These are phyloP conservation scores for Apiospora sp. DNA, from an alignment of 2,329 filamentous ascomycete genomes.

Conservation along the genomic window DNA sequence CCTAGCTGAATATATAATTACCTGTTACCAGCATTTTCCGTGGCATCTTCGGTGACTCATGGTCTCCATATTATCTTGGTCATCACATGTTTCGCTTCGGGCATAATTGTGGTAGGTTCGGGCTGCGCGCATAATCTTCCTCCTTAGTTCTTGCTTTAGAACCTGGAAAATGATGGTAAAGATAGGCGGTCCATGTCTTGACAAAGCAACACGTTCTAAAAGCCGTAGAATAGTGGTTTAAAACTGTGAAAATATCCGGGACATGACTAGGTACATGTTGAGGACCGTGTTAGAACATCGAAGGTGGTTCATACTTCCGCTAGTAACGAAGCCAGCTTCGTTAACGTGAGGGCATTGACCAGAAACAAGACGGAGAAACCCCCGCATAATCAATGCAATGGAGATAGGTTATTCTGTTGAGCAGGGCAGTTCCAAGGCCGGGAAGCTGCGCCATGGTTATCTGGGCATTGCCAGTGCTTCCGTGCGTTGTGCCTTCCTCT, in stretches of 20 bases:
- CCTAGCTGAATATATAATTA: no score
- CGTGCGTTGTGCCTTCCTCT: no score
- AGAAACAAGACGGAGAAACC: no score
- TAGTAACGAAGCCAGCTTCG: no score
- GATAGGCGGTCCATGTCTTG: not conserved
- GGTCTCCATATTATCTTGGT: not conserved
- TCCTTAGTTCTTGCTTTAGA: not conserved
- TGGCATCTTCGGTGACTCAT: not conserved
- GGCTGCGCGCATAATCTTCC: not conserved
- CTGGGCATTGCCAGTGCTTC: no score
- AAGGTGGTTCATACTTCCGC: not conserved
- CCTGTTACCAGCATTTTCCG: no score
- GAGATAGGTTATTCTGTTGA: no score
- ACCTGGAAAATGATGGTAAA: no score
- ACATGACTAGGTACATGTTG: not conserved
- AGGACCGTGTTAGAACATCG: not conserved
- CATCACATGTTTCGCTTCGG: not conserved
- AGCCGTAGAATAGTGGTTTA: not conserved
- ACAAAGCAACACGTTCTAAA: not conserved
- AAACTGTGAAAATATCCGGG: not conserved
- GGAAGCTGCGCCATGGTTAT: no score
- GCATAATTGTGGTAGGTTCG: not conserved
- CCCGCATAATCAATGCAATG: not conserved
- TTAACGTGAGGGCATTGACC: not conserved
- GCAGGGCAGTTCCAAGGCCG: no score